phyloP scores from a whole-genome alignment of 768 basidiomycete genomes.

The Tulasnella sp. region DNA sequence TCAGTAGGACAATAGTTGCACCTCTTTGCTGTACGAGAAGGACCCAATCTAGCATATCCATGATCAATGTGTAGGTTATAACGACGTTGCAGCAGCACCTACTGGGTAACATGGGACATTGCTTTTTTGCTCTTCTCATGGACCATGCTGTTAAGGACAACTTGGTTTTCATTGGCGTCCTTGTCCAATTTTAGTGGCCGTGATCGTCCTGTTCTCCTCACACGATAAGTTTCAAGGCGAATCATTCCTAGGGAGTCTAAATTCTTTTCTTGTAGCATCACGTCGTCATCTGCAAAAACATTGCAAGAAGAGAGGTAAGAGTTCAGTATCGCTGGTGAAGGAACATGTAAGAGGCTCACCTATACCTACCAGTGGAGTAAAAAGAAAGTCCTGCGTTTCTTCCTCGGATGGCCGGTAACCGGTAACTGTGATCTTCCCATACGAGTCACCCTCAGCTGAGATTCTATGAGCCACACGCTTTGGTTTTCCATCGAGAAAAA shows the following conservation, averaged over 20 bases:
- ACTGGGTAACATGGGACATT: not conserved
- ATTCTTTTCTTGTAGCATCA: not conserved
- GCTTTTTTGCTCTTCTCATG: slow-evolving; percentile 4
- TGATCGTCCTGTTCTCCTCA: not conserved
- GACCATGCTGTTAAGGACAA: not conserved
- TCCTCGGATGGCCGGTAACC: not conserved
- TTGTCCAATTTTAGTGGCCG: not conserved
- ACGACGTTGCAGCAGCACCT: not conserved
- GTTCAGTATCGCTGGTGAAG: no score
- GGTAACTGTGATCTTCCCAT: no score
- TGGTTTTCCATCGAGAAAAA: not conserved
- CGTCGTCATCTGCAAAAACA: not conserved
- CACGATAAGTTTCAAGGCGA: not conserved
- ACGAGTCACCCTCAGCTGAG: no score
- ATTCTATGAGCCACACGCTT: not conserved
- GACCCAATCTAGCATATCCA: not conserved
- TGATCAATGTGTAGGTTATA: not conserved
- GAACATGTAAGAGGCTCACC: not conserved
- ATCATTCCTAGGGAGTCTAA: not conserved
- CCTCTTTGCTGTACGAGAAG: not conserved
- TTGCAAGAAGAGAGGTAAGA: not conserved
- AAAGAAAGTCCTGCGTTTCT: not conserved
- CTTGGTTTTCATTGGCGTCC: not conserved
- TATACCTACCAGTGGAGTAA: not conserved
- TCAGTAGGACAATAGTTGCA: not conserved